Evolutionary conservation across 108 stramenopile genomes (phyloP).

Genomic region (Skeletonema tropicum): DNA sequence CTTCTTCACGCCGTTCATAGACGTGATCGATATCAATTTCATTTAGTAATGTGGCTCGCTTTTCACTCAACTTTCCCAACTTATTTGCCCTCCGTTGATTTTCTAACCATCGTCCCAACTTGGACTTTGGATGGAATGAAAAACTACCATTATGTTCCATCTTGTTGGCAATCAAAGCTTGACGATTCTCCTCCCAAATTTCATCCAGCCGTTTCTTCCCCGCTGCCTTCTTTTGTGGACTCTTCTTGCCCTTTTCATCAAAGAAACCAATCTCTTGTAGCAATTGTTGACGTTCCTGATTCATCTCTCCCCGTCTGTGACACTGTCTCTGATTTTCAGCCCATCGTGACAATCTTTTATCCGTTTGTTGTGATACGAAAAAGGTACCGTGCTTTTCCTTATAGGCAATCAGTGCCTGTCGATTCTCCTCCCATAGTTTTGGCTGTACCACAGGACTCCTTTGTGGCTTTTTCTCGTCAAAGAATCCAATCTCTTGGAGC

Average conservation of each 20-base stretch:
- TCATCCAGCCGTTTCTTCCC: not conserved
- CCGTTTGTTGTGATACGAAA: constrained; percentile 21
- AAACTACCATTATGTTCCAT: not conserved
- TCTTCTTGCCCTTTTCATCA: constrained; percentile 44
- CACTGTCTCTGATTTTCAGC: constrained; percentile 31
- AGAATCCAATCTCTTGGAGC: constrained; percentile 35
- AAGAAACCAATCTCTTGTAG: constrained; percentile 36
- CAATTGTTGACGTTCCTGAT: constrained; percentile 9
- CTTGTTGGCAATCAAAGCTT: not conserved
- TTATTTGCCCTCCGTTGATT: constrained; percentile 42
- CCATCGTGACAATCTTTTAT: constrained; percentile 35
- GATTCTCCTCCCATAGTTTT: not conserved
- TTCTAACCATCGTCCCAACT: constrained; percentile 26
- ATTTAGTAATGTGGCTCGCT: constrained; percentile 20
- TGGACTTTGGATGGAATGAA: not conserved
- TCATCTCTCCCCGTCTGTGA: constrained; percentile 13
- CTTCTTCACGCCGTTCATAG: constrained; percentile 27
- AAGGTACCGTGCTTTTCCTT: constrained; percentile 41
- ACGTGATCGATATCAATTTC: constrained; percentile 35
- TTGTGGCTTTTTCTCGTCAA: constrained; percentile 43
- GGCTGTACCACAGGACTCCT: constrained; percentile 12
- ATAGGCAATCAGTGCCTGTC: constrained; percentile 20
- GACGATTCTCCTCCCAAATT: not conserved
- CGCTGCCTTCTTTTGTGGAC: constrained; percentile 30
- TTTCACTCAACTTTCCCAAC: constrained; percentile 21